These are phyloP conservation scores for Pleurotus salmoneostramineus DNA, from an alignment of 768 basidiomycete genomes.

Conservation along the genomic window DNA sequence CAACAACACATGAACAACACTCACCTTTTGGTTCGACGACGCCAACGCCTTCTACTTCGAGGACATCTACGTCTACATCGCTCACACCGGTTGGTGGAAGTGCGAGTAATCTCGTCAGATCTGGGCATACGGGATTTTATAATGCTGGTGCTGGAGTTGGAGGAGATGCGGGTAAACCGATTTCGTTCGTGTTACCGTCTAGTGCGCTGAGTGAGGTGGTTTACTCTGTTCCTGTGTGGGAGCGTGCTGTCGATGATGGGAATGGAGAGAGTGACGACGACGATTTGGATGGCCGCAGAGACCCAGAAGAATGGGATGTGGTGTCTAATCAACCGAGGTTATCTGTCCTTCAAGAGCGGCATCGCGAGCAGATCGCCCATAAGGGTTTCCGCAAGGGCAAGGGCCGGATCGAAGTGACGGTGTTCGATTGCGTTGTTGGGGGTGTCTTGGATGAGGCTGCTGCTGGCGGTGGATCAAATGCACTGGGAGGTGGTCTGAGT, in stretches of 20 bases:
- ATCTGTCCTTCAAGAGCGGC: not conserved
- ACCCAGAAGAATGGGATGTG: not conserved
- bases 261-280: not conserved
- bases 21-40: not conserved
- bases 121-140: not conserved
- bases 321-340: not conserved
- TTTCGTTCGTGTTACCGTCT: not conserved
- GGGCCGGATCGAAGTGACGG: not conserved
- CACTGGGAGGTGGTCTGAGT: not conserved
- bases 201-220: not conserved
- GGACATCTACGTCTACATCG: not conserved
- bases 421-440: conserved; percentile 1
- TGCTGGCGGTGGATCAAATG: not conserved
- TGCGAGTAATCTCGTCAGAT: not conserved
- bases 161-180: not conserved
- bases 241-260: not conserved
- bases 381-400: not conserved
- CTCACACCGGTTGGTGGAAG: not conserved
- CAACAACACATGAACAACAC: not conserved
- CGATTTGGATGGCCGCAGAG: not conserved
- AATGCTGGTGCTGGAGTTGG: not conserved
- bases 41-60: not conserved
- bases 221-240: not conserved
- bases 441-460: conserved; percentile 5
- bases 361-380: not conserved